Conservation (phyloP, 352 stramenopile genomes). For the Globisporangium paddicum region DNA sequence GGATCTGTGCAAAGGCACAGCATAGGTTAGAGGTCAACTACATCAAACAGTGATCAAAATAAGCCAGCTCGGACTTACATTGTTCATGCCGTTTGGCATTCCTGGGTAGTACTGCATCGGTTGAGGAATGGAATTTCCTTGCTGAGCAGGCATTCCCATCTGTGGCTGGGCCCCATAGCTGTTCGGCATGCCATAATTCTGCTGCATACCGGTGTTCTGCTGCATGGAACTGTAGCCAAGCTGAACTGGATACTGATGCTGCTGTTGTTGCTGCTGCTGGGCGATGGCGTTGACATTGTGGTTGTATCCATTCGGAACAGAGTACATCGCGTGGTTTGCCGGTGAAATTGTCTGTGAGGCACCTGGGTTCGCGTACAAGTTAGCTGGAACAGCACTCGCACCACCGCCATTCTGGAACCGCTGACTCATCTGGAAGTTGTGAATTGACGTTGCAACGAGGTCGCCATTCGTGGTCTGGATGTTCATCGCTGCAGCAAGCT, state of each 20-base stretch:
- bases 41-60: background rate
- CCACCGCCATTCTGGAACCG: conserved; percentile 25
- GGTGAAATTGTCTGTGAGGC: conserved; percentile 29
- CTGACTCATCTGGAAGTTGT: conserved; percentile 73
- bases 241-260: conserved; percentile 29
- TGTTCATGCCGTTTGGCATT: conserved; percentile 11
- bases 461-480: conserved; percentile 64
- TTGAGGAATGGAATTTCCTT: background rate
- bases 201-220: conserved; percentile 32
- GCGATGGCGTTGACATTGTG: conserved; percentile 26
- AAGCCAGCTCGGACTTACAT: background rate
- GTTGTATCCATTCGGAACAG: conserved; percentile 44
- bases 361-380: conserved; percentile 6
- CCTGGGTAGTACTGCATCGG: conserved; percentile 11
- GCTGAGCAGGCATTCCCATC: conserved; percentile 12
- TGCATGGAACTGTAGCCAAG: conserved; percentile 40
- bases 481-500: conserved; percentile 29
- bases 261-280: conserved; percentile 16
- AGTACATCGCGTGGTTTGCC: conserved; percentile 39
- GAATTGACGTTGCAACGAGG: conserved; percentile 62
- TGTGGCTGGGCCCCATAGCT: conserved; percentile 3
- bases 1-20: conserved; percentile 1
- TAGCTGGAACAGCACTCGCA: conserved; percentile 5
- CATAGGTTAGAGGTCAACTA: background rate
- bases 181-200: conserved; percentile 47